Percentiles rank a stretch among this genome's conserved stretches.
Conservation (phyloP, 148 eudicot species). For the Nepenthes mirabilis region DNA sequence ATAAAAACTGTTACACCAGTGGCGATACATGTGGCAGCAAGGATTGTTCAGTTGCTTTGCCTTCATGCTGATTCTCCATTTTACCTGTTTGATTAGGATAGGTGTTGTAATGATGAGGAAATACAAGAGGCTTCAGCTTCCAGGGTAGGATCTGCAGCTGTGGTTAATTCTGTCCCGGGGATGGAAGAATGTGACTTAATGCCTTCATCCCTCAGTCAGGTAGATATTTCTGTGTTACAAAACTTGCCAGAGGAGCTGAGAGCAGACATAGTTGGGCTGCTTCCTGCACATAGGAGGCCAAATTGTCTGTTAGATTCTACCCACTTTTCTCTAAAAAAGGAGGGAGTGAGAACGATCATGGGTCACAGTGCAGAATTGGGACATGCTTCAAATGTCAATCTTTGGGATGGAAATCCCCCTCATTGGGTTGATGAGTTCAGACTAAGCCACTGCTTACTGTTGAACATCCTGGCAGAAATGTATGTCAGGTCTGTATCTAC, state of each 20-base stretch:
- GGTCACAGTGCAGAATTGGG: slow-evolving; percentile 11
- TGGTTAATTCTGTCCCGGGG: slow-evolving; percentile 9
- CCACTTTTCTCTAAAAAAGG: slow-evolving; percentile 9
- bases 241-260: slow-evolving; percentile 80
- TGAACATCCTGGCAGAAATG: slow-evolving; percentile 38
- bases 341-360: slow-evolving; percentile 1
- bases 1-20: too few relatives aligned
- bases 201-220: slow-evolving; percentile 89
- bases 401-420: slow-evolving; percentile 82
- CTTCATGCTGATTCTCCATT: not conserved
- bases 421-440: slow-evolving; percentile 60
- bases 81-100: slow-evolving; percentile 16
- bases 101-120: slow-evolving; percentile 10
- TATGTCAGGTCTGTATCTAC: slow-evolving; percentile 35
- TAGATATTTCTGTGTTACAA: slow-evolving; percentile 62
- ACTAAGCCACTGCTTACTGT: slow-evolving; percentile 31
- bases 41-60: not conserved
- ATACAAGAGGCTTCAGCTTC: slow-evolving; percentile 12
- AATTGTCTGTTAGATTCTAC: slow-evolving; percentile 15
- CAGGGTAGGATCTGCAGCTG: slow-evolving; percentile 16
- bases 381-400: slow-evolving; percentile 21
- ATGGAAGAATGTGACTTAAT: slow-evolving; percentile 27
- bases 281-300: slow-evolving; percentile 55
- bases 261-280: slow-evolving; percentile 50
- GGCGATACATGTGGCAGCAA: too few relatives aligned